Evolutionary conservation across 169 alveolate genomes (phyloP).

Genomic region (Babesia caballi): DNA sequence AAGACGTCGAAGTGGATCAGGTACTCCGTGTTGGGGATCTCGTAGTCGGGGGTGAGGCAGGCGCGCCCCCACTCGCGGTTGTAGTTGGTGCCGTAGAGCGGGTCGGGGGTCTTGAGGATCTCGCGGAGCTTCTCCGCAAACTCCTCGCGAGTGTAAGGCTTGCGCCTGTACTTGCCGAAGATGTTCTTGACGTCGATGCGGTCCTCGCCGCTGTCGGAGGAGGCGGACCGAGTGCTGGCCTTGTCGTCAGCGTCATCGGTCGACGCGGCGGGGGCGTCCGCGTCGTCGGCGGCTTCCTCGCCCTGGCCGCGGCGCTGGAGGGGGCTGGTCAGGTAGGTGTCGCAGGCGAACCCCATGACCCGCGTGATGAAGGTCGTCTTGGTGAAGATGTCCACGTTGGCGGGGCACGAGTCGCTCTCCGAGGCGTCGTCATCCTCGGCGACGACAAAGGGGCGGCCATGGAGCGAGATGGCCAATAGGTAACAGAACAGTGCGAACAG

Average conservation of each 20-base stretch:
- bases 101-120: constrained; percentile 27
- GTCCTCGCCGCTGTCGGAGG: background rate
- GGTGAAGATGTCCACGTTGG: background rate
- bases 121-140: constrained; percentile 13
- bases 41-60: constrained; percentile 49
- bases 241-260: background rate
- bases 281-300: background rate
- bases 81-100: constrained; percentile 50
- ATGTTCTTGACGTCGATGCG: background rate
- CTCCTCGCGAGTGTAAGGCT: constrained; percentile 1
- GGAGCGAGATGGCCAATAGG: background rate
- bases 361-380: background rate
- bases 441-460: background rate
- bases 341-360: background rate
- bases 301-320: background rate
- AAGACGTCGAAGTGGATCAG: constrained; percentile 46
- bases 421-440: background rate
- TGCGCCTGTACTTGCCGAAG: background rate
- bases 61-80: constrained; percentile 65
- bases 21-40: constrained; percentile 25
- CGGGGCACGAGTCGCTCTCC: background rate
- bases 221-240: background rate
- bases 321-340: background rate
- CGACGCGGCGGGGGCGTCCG: background rate
- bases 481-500: background rate